Percentiles rank a stretch among this genome's conserved stretches.
These are phyloP conservation scores for Canariomyces notabilis DNA, from an alignment of 2,329 filamentous ascomycete species.

Conservation along the genomic window DNA sequence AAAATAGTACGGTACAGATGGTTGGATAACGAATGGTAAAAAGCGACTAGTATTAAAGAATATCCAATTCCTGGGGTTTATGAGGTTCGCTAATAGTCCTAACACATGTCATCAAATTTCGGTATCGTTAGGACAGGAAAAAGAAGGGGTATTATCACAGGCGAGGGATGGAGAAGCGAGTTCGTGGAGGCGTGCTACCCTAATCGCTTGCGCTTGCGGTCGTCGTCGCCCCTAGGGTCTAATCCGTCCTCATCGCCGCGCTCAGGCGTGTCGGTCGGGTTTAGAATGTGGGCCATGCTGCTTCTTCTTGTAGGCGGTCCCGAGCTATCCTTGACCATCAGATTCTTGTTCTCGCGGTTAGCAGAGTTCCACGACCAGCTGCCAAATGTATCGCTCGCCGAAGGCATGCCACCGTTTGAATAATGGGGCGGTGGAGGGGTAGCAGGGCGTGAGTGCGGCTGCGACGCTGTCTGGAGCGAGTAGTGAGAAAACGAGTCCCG, in stretches of 20 bases:
- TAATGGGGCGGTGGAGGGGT: constrained; percentile 50
- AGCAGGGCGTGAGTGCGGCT: constrained; percentile 48
- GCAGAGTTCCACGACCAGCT: constrained; percentile 54
- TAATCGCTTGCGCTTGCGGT: constrained; percentile 58
- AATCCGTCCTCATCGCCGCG: constrained; percentile 50
- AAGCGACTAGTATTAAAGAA: too few species aligned
- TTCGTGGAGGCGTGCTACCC: constrained; percentile 10
- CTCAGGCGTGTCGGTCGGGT: constrained; percentile 53
- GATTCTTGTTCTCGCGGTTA: constrained; percentile 43
- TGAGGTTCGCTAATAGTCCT: background rate
- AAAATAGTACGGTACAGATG: background rate
- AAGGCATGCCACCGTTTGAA: constrained; percentile 35
- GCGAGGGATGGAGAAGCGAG: background rate
- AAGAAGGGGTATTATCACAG: too few species aligned
- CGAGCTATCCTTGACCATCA: constrained; percentile 50
- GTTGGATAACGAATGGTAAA: too few species aligned
- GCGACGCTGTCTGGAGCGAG: constrained; percentile 43
- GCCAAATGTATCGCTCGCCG: constrained; percentile 42
- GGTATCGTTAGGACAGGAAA: background rate
- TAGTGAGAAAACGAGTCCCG: constrained; percentile 54
- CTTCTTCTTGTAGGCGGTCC: constrained; percentile 52
- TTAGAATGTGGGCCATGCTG: constrained; percentile 61
- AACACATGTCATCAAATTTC: background rate
- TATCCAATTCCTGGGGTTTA: background rate
- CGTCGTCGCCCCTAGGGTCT: constrained; percentile 51